Evolutionary conservation across 495 filamentous ascomycete genomes (phyloP), one percentile per base, ranked within the genome.

Genomic region (Lophiostoma macrostomum): DNA sequence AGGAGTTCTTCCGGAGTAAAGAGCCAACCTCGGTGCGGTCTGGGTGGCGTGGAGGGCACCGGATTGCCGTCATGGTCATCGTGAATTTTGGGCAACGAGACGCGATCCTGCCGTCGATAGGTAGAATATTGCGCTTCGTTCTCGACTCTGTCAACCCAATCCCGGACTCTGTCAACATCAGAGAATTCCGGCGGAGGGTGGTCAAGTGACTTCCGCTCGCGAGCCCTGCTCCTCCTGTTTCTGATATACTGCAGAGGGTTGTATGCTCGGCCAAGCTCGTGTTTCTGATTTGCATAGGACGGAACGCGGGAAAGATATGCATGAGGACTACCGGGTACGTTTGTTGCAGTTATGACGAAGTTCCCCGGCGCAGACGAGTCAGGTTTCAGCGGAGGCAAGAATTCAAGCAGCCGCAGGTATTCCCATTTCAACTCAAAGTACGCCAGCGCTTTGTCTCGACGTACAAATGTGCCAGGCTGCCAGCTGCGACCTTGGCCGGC

Each of bases 191-290:
- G 80, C n/a, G 76, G 73, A 36, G 86, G 80, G 13, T 83, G 76
- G 61, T 91, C 80, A 29, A 94, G 81, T 0, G 76, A 66, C 50
- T 79, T 81, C 25, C 85, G 75, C 65, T 90, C 86, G 22, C 88
- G 76, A 44, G 84, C 82, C 42, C 91, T 78, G 4, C 91, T 76
- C 56, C 88, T 86, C 19, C 90, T 77, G 61, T 96, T 95, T 16
- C 91, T 81, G 40, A 95, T 84, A 59, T 82, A 84, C 63, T 96
- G 91, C 19, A 96, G 74, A 4, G 90, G 91, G 65, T 96, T 91
- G 60, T 95, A 95, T 1, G 65, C 60, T 40, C 90, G 80, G 22
- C 82, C 81, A 29, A 81, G 58, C 14, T 46, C 62, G 31, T 65
- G 56, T 23, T 56, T 56, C 10, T 58, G 53, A 24, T 53, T 46